Evolutionary conservation across 2,329 filamentous ascomycete genomes (phyloP).

Genomic region (Trichoderma endophyticum): DNA sequence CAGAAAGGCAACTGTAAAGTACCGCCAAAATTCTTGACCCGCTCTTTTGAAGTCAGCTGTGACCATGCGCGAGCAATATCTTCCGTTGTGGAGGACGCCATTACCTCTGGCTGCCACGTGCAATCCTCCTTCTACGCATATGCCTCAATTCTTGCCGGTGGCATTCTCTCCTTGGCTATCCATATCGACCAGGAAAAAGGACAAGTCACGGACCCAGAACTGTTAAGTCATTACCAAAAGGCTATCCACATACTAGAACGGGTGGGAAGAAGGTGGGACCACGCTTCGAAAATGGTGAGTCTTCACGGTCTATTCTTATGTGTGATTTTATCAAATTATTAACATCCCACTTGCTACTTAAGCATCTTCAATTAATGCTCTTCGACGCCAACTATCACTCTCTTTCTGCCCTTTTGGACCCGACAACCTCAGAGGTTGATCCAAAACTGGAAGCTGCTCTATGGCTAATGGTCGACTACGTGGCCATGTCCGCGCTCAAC

Average conservation of each 20-base stretch:
- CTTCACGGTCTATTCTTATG: background rate
- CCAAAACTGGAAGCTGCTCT: conserved; percentile 7
- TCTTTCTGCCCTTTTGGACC: conserved; percentile 4
- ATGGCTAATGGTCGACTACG: conserved; percentile 14
- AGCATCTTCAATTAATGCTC: conserved; percentile 17
- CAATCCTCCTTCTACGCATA: conserved; percentile 14
- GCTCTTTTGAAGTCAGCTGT: conserved; percentile 2
- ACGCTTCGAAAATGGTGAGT: conserved; percentile 17
- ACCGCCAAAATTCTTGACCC: conserved; percentile 8
- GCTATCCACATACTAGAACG: conserved; percentile 6
- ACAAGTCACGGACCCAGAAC: conserved; percentile 3
- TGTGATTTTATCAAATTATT: background rate
- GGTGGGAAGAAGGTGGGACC: conserved; percentile 12
- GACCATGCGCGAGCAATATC: conserved; percentile 8
- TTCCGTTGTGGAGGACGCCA: conserved; percentile 9
- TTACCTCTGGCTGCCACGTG: conserved; percentile 10
- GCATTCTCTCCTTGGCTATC: conserved; percentile 10
- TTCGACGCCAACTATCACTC: conserved; percentile 16
- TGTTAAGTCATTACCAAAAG: conserved; percentile 1
- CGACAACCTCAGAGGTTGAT: conserved; percentile 1
- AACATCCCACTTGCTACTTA: conserved; percentile 8
- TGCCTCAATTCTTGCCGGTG: conserved; percentile 9
- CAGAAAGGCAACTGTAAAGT: conserved; percentile 5
- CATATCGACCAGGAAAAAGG: conserved; percentile 16
- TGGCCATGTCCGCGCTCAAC: conserved; percentile 13